Conservation (phyloP, 768 basidiomycete genomes). For the Tylopilus sp. region DNA sequence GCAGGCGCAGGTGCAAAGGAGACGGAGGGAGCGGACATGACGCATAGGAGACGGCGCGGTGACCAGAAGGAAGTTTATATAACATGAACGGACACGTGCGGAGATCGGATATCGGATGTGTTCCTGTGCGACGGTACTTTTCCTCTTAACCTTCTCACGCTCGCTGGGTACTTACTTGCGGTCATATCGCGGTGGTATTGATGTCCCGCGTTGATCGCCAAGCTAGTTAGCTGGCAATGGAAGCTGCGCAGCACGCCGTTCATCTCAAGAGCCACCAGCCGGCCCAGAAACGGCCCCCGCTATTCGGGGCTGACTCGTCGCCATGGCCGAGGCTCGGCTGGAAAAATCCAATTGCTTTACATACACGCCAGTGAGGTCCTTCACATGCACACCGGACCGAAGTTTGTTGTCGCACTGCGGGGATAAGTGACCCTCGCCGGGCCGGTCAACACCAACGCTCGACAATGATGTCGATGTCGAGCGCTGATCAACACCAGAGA, state of each 20-base stretch:
- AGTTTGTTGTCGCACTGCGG: neutral
- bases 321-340: neutral
- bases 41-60: neutral
- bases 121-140: neutral
- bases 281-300: neutral
- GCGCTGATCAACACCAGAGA: neutral
- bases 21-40: constrained; percentile 15
- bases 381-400: neutral
- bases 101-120: neutral
- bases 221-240: no score
- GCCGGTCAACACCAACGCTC: neutral
- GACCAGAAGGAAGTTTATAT: neutral
- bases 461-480: neutral
- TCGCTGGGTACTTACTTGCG: neutral
- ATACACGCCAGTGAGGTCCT: neutral
- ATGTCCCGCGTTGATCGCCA: neutral
- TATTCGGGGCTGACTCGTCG: neutral
- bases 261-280: neutral
- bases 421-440: neutral
- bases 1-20: constrained; percentile 23
- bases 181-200: neutral
- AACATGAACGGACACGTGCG: neutral
- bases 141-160: neutral
- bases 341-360: neutral
- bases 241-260: neutral